Percentiles rank a stretch among this genome's conserved stretches.
phyloP scores from a whole-genome alignment of 1,284 basidiomycete species.

The Erythrobasidium hasegawianum region DNA sequence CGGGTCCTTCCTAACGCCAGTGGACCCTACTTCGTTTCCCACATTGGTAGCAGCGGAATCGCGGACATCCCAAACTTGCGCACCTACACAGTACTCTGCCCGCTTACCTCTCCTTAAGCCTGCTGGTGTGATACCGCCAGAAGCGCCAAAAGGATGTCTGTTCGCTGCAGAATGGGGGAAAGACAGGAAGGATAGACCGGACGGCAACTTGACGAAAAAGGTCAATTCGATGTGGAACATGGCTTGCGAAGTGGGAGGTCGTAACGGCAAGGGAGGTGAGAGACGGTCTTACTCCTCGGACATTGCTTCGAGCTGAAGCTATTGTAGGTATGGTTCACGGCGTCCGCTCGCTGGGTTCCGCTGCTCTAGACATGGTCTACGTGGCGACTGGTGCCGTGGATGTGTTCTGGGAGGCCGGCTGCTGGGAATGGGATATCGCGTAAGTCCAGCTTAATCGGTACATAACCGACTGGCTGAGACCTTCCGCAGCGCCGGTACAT shows the following conservation, averaged over 20 bases:
- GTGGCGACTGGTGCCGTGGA: slow-evolving; percentile 46
- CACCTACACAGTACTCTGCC: slow-evolving; percentile 39
- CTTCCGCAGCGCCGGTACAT: slow-evolving; percentile 40
- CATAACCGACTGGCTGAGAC: neutral
- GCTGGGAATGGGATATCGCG: slow-evolving; percentile 46
- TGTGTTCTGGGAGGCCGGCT: slow-evolving; percentile 46
- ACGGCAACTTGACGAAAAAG: slow-evolving; percentile 43
- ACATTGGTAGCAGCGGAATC: slow-evolving; percentile 11
- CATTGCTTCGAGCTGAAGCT: neutral
- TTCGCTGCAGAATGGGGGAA: slow-evolving; percentile 47
- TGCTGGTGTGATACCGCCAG: slow-evolving; percentile 36
- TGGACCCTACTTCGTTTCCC: slow-evolving; percentile 36
- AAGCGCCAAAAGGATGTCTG: slow-evolving; percentile 45
- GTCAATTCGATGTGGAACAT: slow-evolving; percentile 44
- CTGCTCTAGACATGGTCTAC: slow-evolving; percentile 45
- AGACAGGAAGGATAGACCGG: slow-evolving; percentile 40
- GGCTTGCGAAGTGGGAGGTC: slow-evolving; percentile 42
- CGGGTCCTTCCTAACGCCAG: slow-evolving; percentile 43
- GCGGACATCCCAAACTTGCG: slow-evolving; percentile 5
- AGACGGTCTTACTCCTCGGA: neutral
- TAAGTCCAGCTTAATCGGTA: neutral
- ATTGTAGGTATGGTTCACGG: slow-evolving; percentile 45
- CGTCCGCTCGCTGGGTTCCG: slow-evolving; percentile 44
- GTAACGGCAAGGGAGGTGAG: slow-evolving; percentile 41
- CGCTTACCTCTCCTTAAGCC: slow-evolving; percentile 44